Percentiles rank a stretch among this genome's conserved stretches.
phyloP scores from a whole-genome alignment of 1,139 yeast species.

The Geotrichum bryndzae region DNA sequence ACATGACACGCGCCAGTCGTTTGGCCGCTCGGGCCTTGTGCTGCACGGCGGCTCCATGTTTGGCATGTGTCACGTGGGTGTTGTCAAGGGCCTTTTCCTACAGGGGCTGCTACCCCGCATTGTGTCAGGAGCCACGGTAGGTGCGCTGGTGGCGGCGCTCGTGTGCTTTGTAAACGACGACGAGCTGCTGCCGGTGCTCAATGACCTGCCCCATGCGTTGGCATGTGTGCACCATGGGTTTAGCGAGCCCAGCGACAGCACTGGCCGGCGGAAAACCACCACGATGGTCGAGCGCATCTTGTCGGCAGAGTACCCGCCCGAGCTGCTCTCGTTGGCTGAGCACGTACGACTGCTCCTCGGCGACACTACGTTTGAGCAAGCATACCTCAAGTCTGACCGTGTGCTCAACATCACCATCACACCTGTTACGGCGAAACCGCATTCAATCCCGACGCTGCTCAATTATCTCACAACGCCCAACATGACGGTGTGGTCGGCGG shows the following conservation, averaged over 20 bases:
- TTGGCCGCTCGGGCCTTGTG: conserved; percentile 84
- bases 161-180: conserved; percentile 63
- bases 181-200: conserved; percentile 41
- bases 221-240: conserved; percentile 32
- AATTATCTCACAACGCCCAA: conserved; percentile 91
- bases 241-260: conserved; percentile 24
- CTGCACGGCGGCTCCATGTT: conserved; percentile 92
- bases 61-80: conserved; percentile 91
- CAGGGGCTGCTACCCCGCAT: conserved; percentile 75
- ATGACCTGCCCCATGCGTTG: conserved; percentile 41
- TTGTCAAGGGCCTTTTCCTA: conserved; percentile 69
- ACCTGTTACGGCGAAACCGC: conserved; percentile 39
- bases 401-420: conserved; percentile 79
- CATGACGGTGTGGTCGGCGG: conserved; percentile 78
- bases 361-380: conserved; percentile 87
- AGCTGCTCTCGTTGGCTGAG: conserved; percentile 68
- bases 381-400: conserved; percentile 71
- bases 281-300: conserved; percentile 34
- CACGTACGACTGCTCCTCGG: conserved; percentile 76
- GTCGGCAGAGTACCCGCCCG: conserved; percentile 77
- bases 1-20: conserved; percentile 83
- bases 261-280: conserved; percentile 31
- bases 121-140: conserved; percentile 90
- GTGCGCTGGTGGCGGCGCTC: conserved; percentile 85
- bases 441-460: conserved; percentile 57